Evolutionary conservation across 345 rosid species (phyloP), one percentile per base, ranked within the genome.

Genomic region (Brassica cretica): DNA sequence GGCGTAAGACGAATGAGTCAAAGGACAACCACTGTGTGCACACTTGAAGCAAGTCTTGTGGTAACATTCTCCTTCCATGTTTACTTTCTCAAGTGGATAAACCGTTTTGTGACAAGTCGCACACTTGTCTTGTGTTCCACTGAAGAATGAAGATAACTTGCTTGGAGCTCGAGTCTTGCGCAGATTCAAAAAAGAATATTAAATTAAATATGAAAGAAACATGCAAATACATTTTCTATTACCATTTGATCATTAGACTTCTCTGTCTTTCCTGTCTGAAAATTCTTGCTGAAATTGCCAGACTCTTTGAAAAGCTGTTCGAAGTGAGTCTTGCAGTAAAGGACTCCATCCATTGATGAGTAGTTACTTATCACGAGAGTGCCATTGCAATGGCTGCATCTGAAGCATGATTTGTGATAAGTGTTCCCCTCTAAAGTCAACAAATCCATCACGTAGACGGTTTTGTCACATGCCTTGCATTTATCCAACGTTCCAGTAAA

Each of bases 241-340:
- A 92, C 98, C 91, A 81, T 59, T 2, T 93, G 55, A 5, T 94
- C 98, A 68, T 78, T 74, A 15, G 81, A 77, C 82, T 29, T 88
- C 63, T 88, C 90, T 11, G 84, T 39, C 85, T 86, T 89, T 69
- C 76, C 94, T 25, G 87, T 24, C 68, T 89, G 83, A 65, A 80
- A 80, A 11, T 75, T 95, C 91, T 93, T 96, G 87, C 88, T 90
- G 83, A 83, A 93, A 84, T 90, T 89, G 18, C 98, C 99, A 81
- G 98, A 89, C 83, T 91, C 97, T 87, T 93, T 96, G 87, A 90
- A 96, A 30, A 96, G 97, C 67, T 91, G 99, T 84, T 96, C 98
- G 63, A 89, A 96, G 76, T 96, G 98, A 75, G 96, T 46, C 87
- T 86, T 93, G 86, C 99, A 96, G 81, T 89, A 96, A 35, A 96